Percentiles rank a stretch among this genome's conserved stretches.
phyloP scores from a whole-genome alignment of 129 eudicot genomes.

The Erigeron canadensis region DNA sequence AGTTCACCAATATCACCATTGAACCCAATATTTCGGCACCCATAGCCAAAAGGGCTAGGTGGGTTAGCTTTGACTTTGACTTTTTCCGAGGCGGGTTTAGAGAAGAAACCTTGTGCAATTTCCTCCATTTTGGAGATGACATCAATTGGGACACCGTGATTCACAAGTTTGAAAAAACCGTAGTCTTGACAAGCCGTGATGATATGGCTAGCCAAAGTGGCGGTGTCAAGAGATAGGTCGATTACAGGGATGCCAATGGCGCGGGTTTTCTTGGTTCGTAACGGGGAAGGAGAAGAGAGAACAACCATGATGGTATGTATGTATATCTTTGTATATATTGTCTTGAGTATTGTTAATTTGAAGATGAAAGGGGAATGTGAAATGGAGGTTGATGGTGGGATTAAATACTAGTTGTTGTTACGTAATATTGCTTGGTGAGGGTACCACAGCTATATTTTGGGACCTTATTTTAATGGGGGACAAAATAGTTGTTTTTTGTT shows the following conservation, averaged over 20 bases:
- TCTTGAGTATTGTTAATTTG: not conserved
- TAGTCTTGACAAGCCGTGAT: constrained; percentile 70
- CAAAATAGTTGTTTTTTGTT: constrained; percentile 31
- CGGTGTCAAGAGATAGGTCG: constrained; percentile 53
- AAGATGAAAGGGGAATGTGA: constrained; percentile 22
- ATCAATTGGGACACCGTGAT: constrained; percentile 62
- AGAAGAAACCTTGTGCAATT: constrained; percentile 50
- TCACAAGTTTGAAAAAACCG: constrained; percentile 73
- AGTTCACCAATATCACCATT: constrained; percentile 90
- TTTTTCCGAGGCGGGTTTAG: constrained; percentile 46
- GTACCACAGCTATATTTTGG: constrained; percentile 34
- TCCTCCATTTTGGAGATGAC: constrained; percentile 57
- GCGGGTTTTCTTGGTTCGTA: constrained; percentile 52
- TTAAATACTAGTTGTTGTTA: constrained; percentile 40
- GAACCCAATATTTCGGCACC: constrained; percentile 70
- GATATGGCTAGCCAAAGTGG: constrained; percentile 37
- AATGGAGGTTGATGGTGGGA: constrained; percentile 26
- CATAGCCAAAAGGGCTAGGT: constrained; percentile 79
- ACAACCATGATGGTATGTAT: constrained; percentile 43
- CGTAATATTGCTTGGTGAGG: constrained; percentile 37
- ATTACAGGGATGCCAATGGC: constrained; percentile 68
- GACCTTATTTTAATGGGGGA: constrained; percentile 38
- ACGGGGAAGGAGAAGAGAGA: constrained; percentile 44
- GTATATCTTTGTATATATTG: not conserved
- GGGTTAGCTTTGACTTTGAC: constrained; percentile 52